A percentile compares a stretch with the other conserved stretches of the same genome.
Evolutionary conservation across 225 moss, liverwort and hornwort species (phyloP).

Genomic region (Climacium dendroides): DNA sequence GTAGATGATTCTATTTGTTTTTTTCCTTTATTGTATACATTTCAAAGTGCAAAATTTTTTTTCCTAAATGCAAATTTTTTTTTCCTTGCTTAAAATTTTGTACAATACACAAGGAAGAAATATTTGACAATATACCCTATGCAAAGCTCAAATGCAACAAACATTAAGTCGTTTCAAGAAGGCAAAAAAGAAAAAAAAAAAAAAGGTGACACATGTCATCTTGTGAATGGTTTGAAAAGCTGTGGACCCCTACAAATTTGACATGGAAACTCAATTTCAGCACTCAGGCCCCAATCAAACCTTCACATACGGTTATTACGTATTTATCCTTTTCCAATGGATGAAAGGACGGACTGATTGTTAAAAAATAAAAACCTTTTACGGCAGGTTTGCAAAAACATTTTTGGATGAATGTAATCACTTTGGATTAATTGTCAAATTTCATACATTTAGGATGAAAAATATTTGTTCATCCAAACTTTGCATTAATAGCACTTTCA

Average conservation of each 20-base stretch:
- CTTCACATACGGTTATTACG: too few relatives aligned
- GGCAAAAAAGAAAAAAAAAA: too few relatives aligned
- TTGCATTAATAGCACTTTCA: background rate
- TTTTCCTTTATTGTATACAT: background rate
- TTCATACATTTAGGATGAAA: background rate
- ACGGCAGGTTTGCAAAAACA: fast-evolving
- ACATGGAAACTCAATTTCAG: too few relatives aligned
- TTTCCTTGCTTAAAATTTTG: background rate
- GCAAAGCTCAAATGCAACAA: too few relatives aligned
- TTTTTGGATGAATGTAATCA: background rate
- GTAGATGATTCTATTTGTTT: background rate
- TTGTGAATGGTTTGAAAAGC: too few relatives aligned
- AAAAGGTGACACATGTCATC: too few relatives aligned
- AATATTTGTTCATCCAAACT: too few relatives aligned
- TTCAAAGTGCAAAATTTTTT: background rate
- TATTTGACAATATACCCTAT: background rate
- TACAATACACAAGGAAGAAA: background rate
- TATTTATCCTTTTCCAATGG: background rate
- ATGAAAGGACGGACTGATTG: background rate
- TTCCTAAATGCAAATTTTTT: too few relatives aligned
- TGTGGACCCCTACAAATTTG: too few relatives aligned
- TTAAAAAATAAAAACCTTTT: too few relatives aligned
- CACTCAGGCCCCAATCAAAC: too few relatives aligned
- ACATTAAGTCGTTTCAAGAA: too few relatives aligned
- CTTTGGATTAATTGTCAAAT: background rate